These are phyloP conservation scores for Gloeostereum incarnatum DNA, from an alignment of 768 basidiomycete species.

Conservation along the genomic window DNA sequence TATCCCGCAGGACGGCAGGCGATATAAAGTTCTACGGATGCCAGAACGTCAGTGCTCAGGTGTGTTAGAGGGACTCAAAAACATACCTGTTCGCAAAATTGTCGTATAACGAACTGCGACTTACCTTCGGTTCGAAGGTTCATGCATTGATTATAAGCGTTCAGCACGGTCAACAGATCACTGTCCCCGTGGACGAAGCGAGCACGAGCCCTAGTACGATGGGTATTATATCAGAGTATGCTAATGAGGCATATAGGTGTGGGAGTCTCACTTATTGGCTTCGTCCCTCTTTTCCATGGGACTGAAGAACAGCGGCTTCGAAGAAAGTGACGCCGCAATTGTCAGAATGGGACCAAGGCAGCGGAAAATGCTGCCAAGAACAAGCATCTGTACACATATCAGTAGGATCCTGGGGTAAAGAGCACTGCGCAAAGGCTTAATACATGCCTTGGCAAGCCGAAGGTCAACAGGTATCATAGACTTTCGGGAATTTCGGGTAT, in stretches of 20 bases:
- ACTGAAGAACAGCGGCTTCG: conserved; percentile 77
- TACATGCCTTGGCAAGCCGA: conserved; percentile 68
- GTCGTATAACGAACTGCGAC: conserved; percentile 30
- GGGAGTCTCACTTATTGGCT: conserved; percentile 57
- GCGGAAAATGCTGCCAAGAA: conserved; percentile 75
- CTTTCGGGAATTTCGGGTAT: conserved; percentile 25
- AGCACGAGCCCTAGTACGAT: conserved; percentile 49
- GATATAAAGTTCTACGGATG: conserved; percentile 74
- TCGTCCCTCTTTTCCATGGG: conserved; percentile 83
- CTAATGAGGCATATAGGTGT: neutral
- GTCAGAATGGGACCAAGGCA: conserved; percentile 79
- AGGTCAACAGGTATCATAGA: conserved; percentile 83
- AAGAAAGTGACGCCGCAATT: conserved; percentile 74
- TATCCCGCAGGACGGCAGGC: conserved; percentile 59
- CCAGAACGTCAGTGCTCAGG: neutral
- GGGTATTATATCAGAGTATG: neutral
- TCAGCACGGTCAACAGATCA: conserved; percentile 77
- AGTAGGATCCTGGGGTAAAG: conserved; percentile 1
- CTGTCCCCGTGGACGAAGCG: conserved; percentile 66
- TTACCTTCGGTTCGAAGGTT: conserved; percentile 41
- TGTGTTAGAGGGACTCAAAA: no score
- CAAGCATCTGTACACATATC: conserved; percentile 61
- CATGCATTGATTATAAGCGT: conserved; percentile 62
- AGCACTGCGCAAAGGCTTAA: neutral
- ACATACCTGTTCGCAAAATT: conserved; percentile 66